phyloP scores from a whole-genome alignment of 305 asterid species.

The Rubia tinctorum region DNA sequence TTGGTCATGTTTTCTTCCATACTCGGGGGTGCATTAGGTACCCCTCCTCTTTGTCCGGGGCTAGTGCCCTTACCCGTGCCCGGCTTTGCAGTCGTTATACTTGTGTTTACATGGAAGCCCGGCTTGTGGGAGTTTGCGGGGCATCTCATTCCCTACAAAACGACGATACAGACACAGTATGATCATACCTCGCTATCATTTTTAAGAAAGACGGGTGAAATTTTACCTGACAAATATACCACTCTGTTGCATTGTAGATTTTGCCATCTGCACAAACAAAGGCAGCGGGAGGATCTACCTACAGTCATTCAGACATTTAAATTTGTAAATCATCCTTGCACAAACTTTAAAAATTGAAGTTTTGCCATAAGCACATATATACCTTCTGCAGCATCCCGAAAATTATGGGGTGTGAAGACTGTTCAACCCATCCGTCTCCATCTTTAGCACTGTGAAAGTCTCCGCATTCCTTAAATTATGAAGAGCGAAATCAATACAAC shows the following conservation, averaged over 20 bases:
- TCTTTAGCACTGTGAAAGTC: constrained; percentile 94
- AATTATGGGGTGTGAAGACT: constrained; percentile 72
- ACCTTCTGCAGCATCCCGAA: constrained; percentile 92
- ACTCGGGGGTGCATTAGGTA: constrained; percentile 38
- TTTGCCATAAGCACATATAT: not conserved
- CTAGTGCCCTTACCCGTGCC: constrained; percentile 44
- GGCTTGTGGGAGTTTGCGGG: constrained; percentile 86
- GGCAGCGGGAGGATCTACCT: constrained; percentile 83
- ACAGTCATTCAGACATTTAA: constrained; percentile 14
- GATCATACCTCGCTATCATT: not conserved
- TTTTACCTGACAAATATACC: constrained; percentile 94
- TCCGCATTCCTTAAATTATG: constrained; percentile 65
- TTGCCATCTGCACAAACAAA: constrained; percentile 86
- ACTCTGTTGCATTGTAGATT: constrained; percentile 78
- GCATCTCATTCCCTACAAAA: constrained; percentile 82
- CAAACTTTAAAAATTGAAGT: not conserved
- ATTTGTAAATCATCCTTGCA: constrained; percentile 4
- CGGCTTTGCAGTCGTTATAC: constrained; percentile 48
- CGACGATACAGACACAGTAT: not conserved
- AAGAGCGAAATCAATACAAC: constrained; percentile 22
- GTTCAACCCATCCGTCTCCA: constrained; percentile 99
- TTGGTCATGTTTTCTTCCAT: constrained; percentile 76
- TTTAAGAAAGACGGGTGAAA: not conserved
- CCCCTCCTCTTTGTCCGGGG: constrained; percentile 60
- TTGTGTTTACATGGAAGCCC: constrained; percentile 86